Conservation (phyloP, 768 basidiomycete species). For the Trametopsis cervina region DNA sequence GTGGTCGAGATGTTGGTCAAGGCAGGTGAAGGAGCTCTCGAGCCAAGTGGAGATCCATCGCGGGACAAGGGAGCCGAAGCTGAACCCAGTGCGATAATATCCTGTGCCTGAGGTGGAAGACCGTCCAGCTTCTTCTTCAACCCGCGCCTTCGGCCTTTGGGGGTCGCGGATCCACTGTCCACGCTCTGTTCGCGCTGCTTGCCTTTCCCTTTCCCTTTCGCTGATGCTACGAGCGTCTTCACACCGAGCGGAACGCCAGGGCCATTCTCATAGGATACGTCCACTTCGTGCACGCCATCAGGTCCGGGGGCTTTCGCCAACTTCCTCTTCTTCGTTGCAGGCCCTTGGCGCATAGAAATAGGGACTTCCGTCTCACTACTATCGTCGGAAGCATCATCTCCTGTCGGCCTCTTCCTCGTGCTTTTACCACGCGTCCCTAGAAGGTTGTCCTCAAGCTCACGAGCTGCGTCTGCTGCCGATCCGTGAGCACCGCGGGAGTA, state of each 20-base stretch:
- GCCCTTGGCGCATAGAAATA: slow-evolving; percentile 31
- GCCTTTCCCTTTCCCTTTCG: slow-evolving; percentile 47
- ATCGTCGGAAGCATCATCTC: slow-evolving; percentile 45
- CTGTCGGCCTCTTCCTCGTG: slow-evolving; percentile 45
- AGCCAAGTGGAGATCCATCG: slow-evolving; percentile 65
- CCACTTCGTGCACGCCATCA: slow-evolving; percentile 39
- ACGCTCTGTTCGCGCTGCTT: slow-evolving; percentile 46
- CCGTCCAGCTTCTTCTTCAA: slow-evolving; percentile 51
- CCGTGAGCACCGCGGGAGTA: slow-evolving; percentile 16
- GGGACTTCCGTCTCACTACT: slow-evolving; percentile 51
- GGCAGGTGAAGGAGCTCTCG: slow-evolving; percentile 65
- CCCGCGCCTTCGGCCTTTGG: slow-evolving; percentile 46
- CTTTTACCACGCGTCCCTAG: slow-evolving; percentile 28
- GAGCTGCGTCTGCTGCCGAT: slow-evolving; percentile 49
- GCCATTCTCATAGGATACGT: slow-evolving; percentile 34
- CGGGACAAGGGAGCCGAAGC: slow-evolving; percentile 50
- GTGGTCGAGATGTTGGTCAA: slow-evolving; percentile 46
- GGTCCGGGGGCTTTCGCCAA: slow-evolving; percentile 32
- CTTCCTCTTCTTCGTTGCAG: slow-evolving; percentile 56
- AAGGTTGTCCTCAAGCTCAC: slow-evolving; percentile 49
- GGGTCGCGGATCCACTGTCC: slow-evolving; percentile 49
- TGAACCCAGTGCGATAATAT: slow-evolving; percentile 43
- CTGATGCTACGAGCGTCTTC: slow-evolving; percentile 32
- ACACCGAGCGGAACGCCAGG: slow-evolving; percentile 35
- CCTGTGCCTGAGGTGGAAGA: slow-evolving; percentile 43